Conservation (phyloP, 805 yeast genomes). For the Saccharomyces paradoxus region DNA sequence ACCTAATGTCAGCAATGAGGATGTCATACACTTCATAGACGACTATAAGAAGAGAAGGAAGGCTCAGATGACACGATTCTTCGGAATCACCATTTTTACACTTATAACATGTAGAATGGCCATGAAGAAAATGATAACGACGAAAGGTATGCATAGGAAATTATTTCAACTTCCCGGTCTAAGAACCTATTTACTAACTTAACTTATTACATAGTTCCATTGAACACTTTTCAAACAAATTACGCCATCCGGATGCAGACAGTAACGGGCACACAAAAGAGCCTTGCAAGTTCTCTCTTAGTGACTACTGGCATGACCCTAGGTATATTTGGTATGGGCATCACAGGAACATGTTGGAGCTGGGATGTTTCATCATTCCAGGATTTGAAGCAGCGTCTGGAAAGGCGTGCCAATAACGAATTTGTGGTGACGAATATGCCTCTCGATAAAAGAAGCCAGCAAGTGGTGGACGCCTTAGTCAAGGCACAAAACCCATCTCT, state of each 20-base stretch:
- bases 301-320: conserved; percentile 72
- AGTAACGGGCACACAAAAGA: conserved; percentile 57
- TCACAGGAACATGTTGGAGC: conserved; percentile 73
- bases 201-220: conserved; percentile 37
- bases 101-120: conserved; percentile 67
- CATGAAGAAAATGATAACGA: conserved; percentile 59
- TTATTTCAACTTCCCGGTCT: not conserved
- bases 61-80: conserved; percentile 63
- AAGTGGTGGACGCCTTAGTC: not conserved
- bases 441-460: not conserved
- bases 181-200: not conserved
- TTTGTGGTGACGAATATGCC: not conserved
- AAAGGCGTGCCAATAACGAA: not conserved
- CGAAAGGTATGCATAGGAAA: conserved; percentile 42
- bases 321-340: conserved; percentile 61
- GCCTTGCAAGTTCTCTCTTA: conserved; percentile 75
- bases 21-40: conserved; percentile 1
- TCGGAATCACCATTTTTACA: conserved; percentile 65
- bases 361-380: conserved; percentile 58
- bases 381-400: conserved; percentile 40
- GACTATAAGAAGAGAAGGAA: conserved; percentile 57
- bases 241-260: conserved; percentile 46
- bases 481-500: not conserved
- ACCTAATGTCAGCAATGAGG: not conserved
- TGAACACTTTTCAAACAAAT: conserved; percentile 73